Conservation (phyloP, 768 basidiomycete species). For the Dendrothele bispora region DNA sequence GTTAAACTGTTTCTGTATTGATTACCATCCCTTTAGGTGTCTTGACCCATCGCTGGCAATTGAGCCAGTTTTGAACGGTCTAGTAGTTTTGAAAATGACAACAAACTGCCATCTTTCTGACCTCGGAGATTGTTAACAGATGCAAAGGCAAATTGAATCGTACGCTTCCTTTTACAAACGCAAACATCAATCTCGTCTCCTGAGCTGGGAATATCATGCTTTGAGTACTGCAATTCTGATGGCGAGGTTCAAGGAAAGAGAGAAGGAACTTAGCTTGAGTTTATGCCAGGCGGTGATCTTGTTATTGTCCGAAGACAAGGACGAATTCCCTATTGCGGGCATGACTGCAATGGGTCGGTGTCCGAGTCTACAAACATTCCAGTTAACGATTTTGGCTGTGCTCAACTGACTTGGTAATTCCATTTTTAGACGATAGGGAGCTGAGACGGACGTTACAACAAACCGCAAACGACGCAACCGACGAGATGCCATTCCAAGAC, state of each 20-base stretch:
- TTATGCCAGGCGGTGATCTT: constrained; percentile 89
- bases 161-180: constrained; percentile 75
- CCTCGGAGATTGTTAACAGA: constrained; percentile 41
- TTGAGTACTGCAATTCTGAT: constrained; percentile 80
- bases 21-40: too few relatives aligned
- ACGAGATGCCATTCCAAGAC: too few relatives aligned
- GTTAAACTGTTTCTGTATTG: too few relatives aligned
- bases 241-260: constrained; percentile 62
- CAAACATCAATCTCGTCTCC: constrained; percentile 72
- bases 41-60: too few relatives aligned
- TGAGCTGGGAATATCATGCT: constrained; percentile 87
- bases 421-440: constrained; percentile 60
- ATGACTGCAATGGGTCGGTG: constrained; percentile 74
- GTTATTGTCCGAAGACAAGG: constrained; percentile 77
- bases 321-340: constrained; percentile 59
- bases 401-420: constrained; percentile 23
- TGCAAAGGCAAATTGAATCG: constrained; percentile 66
- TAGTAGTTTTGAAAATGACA: constrained; percentile 1
- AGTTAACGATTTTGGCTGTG: too few relatives aligned
- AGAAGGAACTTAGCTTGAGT: constrained; percentile 88
- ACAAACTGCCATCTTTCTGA: constrained; percentile 7
- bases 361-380: background rate
- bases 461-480: too few relatives aligned
- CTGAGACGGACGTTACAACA: constrained; percentile 88
- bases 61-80: too few relatives aligned